Percentiles rank a stretch among this genome's conserved stretches.
Conservation (phyloP, 805 yeast species). For the Nakazawaea populi region DNA sequence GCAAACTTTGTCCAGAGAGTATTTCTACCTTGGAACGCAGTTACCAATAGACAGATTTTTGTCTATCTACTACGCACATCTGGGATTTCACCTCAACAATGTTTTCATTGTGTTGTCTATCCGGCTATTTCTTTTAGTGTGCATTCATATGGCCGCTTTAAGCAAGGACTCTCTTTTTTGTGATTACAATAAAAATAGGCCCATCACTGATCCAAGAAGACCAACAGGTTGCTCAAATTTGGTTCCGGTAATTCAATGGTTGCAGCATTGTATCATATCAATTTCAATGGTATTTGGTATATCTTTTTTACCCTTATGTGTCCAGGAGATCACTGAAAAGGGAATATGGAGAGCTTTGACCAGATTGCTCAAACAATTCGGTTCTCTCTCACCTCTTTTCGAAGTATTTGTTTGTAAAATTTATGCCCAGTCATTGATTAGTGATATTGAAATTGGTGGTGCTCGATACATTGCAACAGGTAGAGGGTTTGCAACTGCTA, state of each 20-base stretch:
- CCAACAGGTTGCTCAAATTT: slow-evolving; percentile 73
- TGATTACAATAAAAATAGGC: slow-evolving; percentile 49
- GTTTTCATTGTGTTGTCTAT: slow-evolving; percentile 67
- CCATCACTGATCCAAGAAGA: slow-evolving; percentile 52
- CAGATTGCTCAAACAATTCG: slow-evolving; percentile 59
- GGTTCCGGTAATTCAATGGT: slow-evolving; percentile 66
- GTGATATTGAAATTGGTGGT: slow-evolving; percentile 71
- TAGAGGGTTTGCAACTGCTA: slow-evolving; percentile 72
- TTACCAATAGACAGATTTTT: slow-evolving; percentile 73
- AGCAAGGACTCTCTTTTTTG: slow-evolving; percentile 59
- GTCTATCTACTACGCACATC: slow-evolving; percentile 80
- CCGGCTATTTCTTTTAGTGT: slow-evolving; percentile 52
- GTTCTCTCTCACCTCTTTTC: slow-evolving; percentile 69
- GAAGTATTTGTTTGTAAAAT: slow-evolving; percentile 77
- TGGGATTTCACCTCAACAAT: slow-evolving; percentile 80
- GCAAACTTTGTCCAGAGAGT: slow-evolving; percentile 78
- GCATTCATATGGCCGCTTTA: slow-evolving; percentile 57
- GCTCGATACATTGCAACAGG: slow-evolving; percentile 82
- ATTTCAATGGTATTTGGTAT: slow-evolving; percentile 70
- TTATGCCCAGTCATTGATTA: slow-evolving; percentile 63
- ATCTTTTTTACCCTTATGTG: slow-evolving; percentile 68
- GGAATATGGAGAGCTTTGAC: slow-evolving; percentile 67
- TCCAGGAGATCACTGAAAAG: slow-evolving; percentile 72
- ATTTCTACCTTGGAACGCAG: slow-evolving; percentile 72
- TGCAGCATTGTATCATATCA: slow-evolving; percentile 65